Percentiles rank a stretch among this genome's conserved stretches.
phyloP scores from a whole-genome alignment of 331 rosid species.

The Acacia concinna region DNA sequence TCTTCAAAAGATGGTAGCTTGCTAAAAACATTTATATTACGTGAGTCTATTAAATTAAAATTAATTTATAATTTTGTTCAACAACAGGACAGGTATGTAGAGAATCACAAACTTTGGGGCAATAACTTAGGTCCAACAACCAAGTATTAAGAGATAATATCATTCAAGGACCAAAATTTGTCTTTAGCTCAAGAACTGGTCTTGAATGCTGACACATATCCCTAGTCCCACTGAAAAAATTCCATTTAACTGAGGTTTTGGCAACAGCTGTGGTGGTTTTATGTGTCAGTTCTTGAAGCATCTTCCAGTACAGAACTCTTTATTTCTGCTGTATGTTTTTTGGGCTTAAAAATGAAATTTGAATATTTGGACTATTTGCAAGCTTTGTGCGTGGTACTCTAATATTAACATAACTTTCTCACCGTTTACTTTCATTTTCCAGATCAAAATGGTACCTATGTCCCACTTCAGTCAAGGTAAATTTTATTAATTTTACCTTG shows the following conservation, averaged over 20 bases:
- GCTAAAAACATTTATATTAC: background rate
- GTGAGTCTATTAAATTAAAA: background rate
- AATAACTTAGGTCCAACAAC: background rate
- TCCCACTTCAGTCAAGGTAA: constrained; percentile 55
- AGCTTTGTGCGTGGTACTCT: constrained; percentile 12
- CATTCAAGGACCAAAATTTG: background rate
- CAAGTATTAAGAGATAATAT: background rate
- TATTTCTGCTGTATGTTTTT: background rate
- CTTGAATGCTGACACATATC: background rate
- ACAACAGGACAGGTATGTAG: background rate
- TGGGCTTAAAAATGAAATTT: constrained; percentile 4
- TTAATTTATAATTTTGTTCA: background rate
- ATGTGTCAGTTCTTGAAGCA: constrained; percentile 5
- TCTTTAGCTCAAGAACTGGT: background rate
- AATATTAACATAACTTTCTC: constrained; percentile 21
- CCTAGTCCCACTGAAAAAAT: background rate
- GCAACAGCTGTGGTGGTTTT: background rate
- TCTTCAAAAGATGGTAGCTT: background rate
- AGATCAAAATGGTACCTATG: constrained; percentile 68
- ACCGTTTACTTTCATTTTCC: constrained; percentile 37
- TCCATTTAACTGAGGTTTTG: background rate
- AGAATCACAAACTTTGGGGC: background rate
- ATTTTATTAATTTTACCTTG: constrained; percentile 27
- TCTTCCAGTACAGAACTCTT: background rate
- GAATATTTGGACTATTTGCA: background rate